These are phyloP conservation scores for Hypsizygus ulmarius DNA, from an alignment of 1,284 basidiomycete species.

Conservation along the genomic window DNA sequence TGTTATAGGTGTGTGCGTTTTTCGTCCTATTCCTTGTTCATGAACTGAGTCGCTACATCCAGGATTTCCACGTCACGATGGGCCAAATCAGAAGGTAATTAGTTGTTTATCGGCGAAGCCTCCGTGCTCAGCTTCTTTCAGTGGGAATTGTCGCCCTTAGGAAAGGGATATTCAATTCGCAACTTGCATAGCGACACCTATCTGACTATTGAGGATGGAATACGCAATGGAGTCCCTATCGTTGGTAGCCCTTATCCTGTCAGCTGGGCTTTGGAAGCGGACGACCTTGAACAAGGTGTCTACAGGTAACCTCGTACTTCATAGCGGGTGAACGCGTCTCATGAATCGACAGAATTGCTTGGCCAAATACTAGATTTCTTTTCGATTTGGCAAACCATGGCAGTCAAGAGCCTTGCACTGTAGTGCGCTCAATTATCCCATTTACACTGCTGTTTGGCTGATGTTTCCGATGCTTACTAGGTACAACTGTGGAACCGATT, in stretches of 20 bases:
- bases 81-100: slow-evolving; percentile 5
- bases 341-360: slow-evolving; percentile 20
- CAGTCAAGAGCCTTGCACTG: slow-evolving; percentile 10
- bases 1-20: not conserved
- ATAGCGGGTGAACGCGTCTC: not conserved
- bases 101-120: not conserved
- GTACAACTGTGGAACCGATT: slow-evolving; percentile 19
- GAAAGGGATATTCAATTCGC: slow-evolving; percentile 32
- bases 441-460: not conserved
- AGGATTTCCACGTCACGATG: slow-evolving; percentile 10
- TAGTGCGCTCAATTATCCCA: not conserved
- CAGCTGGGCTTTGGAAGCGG: slow-evolving; percentile 27
- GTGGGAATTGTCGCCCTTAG: slow-evolving; percentile 32
- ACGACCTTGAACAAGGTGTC: slow-evolving; percentile 16
- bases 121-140: slow-evolving; percentile 11
- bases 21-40: not conserved
- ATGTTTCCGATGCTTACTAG: slow-evolving; percentile 8
- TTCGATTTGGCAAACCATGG: slow-evolving; percentile 18
- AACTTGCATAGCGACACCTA: slow-evolving; percentile 26
- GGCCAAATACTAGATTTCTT: slow-evolving; percentile 22
- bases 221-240: slow-evolving; percentile 21
- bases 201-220: slow-evolving; percentile 27
- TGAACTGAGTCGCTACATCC: not conserved
- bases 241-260: slow-evolving; percentile 27
- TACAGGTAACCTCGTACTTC: slow-evolving; percentile 16